phyloP scores from a whole-genome alignment of 352 stramenopile species.

The Pythium phragmiticola region DNA sequence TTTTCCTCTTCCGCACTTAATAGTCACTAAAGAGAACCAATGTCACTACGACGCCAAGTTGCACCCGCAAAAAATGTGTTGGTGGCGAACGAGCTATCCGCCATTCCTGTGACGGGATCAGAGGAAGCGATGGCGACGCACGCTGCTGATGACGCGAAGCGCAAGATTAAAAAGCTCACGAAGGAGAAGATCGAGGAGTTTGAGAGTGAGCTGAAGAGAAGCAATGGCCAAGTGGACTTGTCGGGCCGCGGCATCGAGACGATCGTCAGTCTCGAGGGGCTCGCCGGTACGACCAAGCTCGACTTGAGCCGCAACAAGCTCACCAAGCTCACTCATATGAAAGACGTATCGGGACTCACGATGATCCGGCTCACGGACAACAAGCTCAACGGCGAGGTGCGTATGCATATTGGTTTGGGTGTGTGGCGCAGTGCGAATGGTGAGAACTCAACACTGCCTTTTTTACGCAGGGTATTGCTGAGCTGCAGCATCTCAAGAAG shows the following conservation, averaged over 20 bases:
- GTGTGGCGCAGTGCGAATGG: neutral
- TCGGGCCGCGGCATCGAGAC: constrained; percentile 71
- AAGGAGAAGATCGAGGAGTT: constrained; percentile 70
- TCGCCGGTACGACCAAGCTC: constrained; percentile 64
- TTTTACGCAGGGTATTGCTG: constrained; percentile 38
- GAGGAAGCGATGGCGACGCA: constrained; percentile 16
- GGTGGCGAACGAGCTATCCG: constrained; percentile 22
- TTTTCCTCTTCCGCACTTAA: neutral
- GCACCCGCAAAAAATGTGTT: constrained; percentile 19
- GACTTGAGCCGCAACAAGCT: constrained; percentile 87
- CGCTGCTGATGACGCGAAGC: constrained; percentile 36
- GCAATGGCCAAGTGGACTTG: constrained; percentile 59
- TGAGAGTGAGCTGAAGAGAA: constrained; percentile 42
- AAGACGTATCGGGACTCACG: constrained; percentile 52
- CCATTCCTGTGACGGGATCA: neutral
- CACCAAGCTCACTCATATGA: constrained; percentile 76
- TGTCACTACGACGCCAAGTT: constrained; percentile 9
- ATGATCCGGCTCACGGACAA: constrained; percentile 84
- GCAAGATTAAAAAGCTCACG: constrained; percentile 88
- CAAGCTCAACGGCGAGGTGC: constrained; percentile 65
- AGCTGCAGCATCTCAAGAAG: constrained; percentile 78
- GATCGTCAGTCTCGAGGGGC: constrained; percentile 71
- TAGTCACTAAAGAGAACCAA: neutral
- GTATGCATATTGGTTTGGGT: neutral
- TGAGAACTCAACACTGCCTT: neutral